Base-by-base conservation (phyloP, 305 asterid genomes). In the Plantago coronopus region DNA sequence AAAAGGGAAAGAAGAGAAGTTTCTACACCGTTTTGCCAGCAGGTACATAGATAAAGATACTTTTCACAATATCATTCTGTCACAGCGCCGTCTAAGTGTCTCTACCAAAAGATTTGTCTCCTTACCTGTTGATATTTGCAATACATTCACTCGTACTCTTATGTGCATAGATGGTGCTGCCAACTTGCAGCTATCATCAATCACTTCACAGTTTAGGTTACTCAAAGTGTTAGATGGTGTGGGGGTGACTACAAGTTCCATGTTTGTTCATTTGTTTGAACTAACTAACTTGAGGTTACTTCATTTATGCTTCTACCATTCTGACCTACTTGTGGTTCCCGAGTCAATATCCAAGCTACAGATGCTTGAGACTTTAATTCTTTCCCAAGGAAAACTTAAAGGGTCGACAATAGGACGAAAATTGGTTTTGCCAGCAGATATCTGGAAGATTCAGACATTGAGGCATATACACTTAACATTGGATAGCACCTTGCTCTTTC, bases 141-240 rank as follows among this genome's bases (percentile, higher is more conserved):
- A 27, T 7, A 27, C 31, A 3, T 7, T 29, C 37, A 42, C 48
- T 54, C 59, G 8, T 11, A 64, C 72, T 12, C 47, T 64, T 12
- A 19, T 58, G 18, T 62, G 29, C 37, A 29, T 53, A 23, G 55
- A 27, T 27, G 3, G 3, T 27, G 5, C 5, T 7, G 6, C 31
- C 31, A 27, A 27, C 31, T 3, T 4, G 6, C 31, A 27, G 31
- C 31, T 3, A 27, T 7, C 3, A 7, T 27, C 6, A 7, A 27
- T 27, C 31, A 27, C 3, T 3, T 48, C 21, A 0, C 15, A 38
- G 4, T 63, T 40, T 56, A 57, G 49, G 51, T 37, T 66, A 9
- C 70, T 74, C 2, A 49, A 73, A 37, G 76, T 67, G 44, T 57
- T 69, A 44, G 69, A 66, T 49, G 25, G 58, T 10, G 2, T 48